These are phyloP conservation scores for Straminergon stramineum DNA, from an alignment of 225 moss, liverwort and hornwort genomes.

Conservation along the genomic window DNA sequence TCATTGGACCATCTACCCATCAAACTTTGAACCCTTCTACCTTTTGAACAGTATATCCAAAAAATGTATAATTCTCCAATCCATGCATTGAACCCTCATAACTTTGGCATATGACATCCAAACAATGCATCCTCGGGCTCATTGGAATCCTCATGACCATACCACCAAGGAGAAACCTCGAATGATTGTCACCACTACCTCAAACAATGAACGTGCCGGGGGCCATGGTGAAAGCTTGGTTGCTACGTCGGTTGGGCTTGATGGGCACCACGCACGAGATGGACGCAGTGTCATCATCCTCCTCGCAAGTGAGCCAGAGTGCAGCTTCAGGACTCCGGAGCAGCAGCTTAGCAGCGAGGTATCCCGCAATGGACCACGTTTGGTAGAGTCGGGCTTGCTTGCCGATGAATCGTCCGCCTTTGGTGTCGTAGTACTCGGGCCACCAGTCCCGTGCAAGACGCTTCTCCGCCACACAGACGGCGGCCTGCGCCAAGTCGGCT, in stretches of 20 bases:
- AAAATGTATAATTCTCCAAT: not conserved
- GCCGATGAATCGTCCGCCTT: conserved; percentile 67
- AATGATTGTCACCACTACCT: not conserved
- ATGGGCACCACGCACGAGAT: conserved; percentile 23
- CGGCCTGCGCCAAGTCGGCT: conserved; percentile 56
- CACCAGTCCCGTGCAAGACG: conserved; percentile 63
- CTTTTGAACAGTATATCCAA: not conserved
- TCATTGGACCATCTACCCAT: not conserved
- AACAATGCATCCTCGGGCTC: not conserved
- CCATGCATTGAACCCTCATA: not conserved
- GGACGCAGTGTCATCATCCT: conserved; percentile 37
- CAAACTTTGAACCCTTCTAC: not conserved
- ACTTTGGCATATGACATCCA: not conserved
- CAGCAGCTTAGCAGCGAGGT: conserved; percentile 64
- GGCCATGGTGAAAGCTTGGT: not conserved
- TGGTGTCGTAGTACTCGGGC: conserved; percentile 95
- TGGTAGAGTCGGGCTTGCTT: conserved; percentile 89
- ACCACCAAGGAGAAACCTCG: not conserved
- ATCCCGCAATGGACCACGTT: conserved; percentile 88
- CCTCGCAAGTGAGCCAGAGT: conserved; percentile 53
- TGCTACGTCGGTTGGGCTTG: conserved; percentile 4
- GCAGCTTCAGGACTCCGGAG: conserved; percentile 63
- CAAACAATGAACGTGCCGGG: conserved; percentile 12
- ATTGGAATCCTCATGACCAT: not conserved
- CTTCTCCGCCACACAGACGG: conserved; percentile 61